Percentiles rank a stretch among this genome's conserved stretches.
Evolutionary conservation across 2,329 filamentous ascomycete species (phyloP).

Genomic region (Pezicula radicicola): DNA sequence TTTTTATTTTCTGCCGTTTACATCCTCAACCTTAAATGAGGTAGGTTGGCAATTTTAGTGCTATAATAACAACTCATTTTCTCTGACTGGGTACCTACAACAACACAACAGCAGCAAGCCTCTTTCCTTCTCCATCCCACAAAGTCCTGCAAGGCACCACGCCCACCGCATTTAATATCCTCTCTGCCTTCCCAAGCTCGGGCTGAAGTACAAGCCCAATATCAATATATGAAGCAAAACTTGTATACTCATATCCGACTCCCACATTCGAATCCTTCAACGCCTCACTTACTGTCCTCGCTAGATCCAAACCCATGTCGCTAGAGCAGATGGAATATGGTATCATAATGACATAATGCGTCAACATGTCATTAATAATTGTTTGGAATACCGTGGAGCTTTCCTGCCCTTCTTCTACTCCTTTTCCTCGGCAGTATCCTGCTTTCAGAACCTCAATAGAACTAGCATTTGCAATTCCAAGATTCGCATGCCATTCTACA

Average conservation of each 20-base stretch:
- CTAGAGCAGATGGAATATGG: no score
- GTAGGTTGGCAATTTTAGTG: no score
- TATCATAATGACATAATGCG: no score
- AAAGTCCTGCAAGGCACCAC: conserved; percentile 40
- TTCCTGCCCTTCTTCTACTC: background rate
- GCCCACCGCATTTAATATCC: conserved; percentile 7
- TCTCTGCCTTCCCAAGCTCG: background rate
- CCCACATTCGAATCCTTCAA: background rate
- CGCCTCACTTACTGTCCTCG: background rate
- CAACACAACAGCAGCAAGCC: conserved; percentile 24
- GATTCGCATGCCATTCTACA: conserved; percentile 80
- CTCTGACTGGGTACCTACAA: no score
- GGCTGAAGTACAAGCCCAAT: conserved; percentile 1
- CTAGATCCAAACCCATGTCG: background rate
- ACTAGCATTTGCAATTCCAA: conserved; percentile 45
- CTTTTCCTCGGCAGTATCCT: background rate
- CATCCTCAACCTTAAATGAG: no score
- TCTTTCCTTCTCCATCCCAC: conserved; percentile 35
- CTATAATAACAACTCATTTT: no score
- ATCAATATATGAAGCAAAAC: conserved; percentile 15
- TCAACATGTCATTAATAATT: no score
- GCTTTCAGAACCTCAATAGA: conserved; percentile 11
- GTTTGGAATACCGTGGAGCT: no score
- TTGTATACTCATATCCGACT: background rate
- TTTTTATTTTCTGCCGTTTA: no score